Evolutionary conservation across 2,329 filamentous ascomycete genomes (phyloP).

Genomic region (Orbilia javanica): DNA sequence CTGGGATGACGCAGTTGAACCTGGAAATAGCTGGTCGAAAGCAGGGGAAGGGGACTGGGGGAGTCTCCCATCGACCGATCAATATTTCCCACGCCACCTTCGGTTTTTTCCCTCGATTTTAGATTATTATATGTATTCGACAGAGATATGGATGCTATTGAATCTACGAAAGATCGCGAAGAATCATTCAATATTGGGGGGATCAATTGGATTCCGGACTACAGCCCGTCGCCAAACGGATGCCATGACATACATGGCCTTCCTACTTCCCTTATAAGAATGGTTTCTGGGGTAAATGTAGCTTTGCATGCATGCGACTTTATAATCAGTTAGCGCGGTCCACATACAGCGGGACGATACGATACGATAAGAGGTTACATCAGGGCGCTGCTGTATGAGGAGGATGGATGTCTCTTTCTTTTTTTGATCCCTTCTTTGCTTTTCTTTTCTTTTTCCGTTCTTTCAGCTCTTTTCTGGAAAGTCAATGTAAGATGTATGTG

Average conservation of each 20-base stretch:
- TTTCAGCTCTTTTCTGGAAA: background rate
- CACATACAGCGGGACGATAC: conserved; percentile 10
- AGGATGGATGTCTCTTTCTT: background rate
- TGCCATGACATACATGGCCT: too few relatives aligned
- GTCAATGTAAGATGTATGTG: too few relatives aligned
- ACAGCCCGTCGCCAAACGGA: background rate
- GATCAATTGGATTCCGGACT: too few relatives aligned
- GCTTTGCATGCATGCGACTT: background rate
- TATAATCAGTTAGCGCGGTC: background rate
- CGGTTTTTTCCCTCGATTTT: too few relatives aligned
- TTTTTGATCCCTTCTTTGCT: background rate
- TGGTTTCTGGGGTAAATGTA: background rate
- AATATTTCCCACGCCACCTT: background rate
- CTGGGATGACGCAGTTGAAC: conserved; percentile 49
- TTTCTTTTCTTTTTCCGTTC: background rate
- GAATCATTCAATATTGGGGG: background rate
- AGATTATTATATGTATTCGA: too few relatives aligned
- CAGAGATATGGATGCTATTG: background rate
- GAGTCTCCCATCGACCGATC: conserved; percentile 42
- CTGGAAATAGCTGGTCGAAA: conserved; percentile 29
- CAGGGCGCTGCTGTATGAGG: background rate
- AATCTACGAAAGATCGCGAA: background rate
- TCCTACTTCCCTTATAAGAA: background rate
- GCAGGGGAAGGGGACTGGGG: conserved; percentile 24
- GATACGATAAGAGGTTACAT: conserved; percentile 20